Evolutionary conservation across 2,329 filamentous ascomycete species (phyloP).

Genomic region (Monosporascus sp.): DNA sequence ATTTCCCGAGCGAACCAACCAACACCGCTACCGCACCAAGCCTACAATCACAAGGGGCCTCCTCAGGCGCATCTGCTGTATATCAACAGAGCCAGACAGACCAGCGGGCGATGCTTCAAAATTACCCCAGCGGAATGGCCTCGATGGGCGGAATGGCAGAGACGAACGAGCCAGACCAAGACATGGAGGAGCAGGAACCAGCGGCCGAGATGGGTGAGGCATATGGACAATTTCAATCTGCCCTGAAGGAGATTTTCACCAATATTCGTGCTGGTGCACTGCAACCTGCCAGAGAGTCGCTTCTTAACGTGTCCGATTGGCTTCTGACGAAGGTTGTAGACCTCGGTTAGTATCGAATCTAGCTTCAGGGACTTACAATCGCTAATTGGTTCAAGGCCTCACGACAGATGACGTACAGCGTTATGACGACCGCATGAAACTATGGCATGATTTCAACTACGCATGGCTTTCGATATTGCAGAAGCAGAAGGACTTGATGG

Average conservation of each 20-base stretch:
- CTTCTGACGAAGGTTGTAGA: conserved; percentile 50
- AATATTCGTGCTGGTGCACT: conserved; percentile 54
- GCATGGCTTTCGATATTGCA: conserved; percentile 83
- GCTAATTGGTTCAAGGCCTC: conserved; percentile 55
- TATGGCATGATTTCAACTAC: conserved; percentile 94
- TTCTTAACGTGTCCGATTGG: conserved; percentile 51
- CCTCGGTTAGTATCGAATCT: conserved; percentile 40
- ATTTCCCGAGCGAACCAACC: conserved; percentile 65
- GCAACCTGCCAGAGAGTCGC: conserved; percentile 45
- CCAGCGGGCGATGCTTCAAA: conserved; percentile 50
- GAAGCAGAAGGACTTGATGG: conserved; percentile 73
- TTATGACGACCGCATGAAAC: conserved; percentile 68
- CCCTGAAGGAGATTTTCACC: conserved; percentile 64
- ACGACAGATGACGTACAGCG: conserved; percentile 75
- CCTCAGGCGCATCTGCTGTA: conserved; percentile 50
- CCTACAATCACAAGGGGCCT: conserved; percentile 44
- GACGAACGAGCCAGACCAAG: conserved; percentile 36
- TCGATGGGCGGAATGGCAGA: conserved; percentile 43
- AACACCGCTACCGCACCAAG: conserved; percentile 53
- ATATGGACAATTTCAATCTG: conserved; percentile 60
- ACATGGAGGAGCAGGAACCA: conserved; percentile 53
- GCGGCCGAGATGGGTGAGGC: conserved; percentile 59
- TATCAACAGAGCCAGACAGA: conserved; percentile 59
- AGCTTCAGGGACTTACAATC: conserved; percentile 9
- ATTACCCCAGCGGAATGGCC: conserved; percentile 44